A percentile compares a stretch with the other conserved stretches of the same genome.
Evolutionary conservation across 2,329 filamentous ascomycete genomes (phyloP).

Genomic region (Incumbomyces delicatus): DNA sequence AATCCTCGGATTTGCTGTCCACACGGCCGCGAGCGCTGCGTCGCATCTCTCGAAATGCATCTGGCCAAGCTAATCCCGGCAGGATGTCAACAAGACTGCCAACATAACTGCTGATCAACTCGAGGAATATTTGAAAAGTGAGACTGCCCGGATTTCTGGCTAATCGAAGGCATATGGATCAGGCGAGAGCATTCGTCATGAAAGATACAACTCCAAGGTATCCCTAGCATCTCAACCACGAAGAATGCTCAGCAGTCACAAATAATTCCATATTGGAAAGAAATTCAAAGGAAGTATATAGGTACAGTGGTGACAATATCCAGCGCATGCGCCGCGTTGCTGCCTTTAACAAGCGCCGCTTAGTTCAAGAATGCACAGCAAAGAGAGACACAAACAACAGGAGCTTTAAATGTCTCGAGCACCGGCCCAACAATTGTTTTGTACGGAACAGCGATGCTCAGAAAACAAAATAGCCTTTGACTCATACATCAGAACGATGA

Average conservation of each 20-base stretch:
- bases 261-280: conserved; percentile 54
- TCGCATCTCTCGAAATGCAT: conserved; percentile 25
- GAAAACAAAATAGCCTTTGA: conserved; percentile 26
- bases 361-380: conserved; percentile 52
- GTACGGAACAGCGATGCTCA: conserved; percentile 48
- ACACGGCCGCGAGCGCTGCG: too few relatives aligned
- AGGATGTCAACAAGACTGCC: conserved; percentile 55
- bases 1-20: too few relatives aligned
- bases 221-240: not conserved
- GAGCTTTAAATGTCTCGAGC: conserved; percentile 48
- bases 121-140: conserved; percentile 50
- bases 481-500: not conserved
- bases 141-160: conserved; percentile 49
- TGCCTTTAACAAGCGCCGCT: conserved; percentile 55
- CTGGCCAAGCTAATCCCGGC: too few relatives aligned
- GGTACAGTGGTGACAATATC: conserved; percentile 49
- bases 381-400: conserved; percentile 48
- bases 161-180: conserved; percentile 50
- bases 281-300: conserved; percentile 48
- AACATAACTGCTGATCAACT: conserved; percentile 56
- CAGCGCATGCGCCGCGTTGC: conserved; percentile 55
- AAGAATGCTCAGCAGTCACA: conserved; percentile 42
- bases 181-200: conserved; percentile 56
- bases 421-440: too few relatives aligned
- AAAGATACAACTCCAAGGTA: conserved; percentile 32